Conservation (phyloP, 2,329 filamentous ascomycete genomes). For the Microdochium paspali region DNA sequence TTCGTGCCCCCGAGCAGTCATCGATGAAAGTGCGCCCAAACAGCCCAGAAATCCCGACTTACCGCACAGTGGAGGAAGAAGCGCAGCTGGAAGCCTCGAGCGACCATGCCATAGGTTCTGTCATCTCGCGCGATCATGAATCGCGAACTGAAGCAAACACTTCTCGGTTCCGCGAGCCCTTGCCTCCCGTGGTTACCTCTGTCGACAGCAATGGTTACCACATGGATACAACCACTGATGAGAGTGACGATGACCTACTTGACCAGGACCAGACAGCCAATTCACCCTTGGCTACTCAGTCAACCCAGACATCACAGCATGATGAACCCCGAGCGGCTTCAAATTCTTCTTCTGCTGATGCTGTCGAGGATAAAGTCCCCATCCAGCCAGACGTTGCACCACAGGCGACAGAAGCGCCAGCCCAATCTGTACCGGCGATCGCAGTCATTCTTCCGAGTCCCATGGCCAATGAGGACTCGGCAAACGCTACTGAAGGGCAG, state of each 20-base stretch:
- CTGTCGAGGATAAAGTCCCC: constrained; percentile 8
- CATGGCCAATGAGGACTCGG: constrained; percentile 8
- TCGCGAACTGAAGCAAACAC: constrained; percentile 45
- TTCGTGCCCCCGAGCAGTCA: constrained; percentile 14
- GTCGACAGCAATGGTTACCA: constrained; percentile 58
- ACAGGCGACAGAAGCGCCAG: neutral
- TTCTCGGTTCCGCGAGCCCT: constrained; percentile 50
- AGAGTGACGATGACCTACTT: constrained; percentile 22
- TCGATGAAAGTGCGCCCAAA: constrained; percentile 16
- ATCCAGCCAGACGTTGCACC: constrained; percentile 1
- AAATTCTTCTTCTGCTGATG: constrained; percentile 3
- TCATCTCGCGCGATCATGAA: constrained; percentile 44
- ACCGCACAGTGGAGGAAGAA: neutral
- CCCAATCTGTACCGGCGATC: constrained; percentile 29
- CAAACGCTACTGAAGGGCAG: neutral
- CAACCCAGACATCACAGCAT: constrained; percentile 8
- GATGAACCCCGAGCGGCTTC: constrained; percentile 8
- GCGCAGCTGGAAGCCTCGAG: constrained; percentile 28
- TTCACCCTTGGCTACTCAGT: constrained; percentile 8
- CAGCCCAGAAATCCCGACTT: constrained; percentile 7
- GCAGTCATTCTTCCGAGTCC: constrained; percentile 35
- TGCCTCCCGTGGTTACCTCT: constrained; percentile 62
- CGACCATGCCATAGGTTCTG: constrained; percentile 47
- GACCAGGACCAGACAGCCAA: constrained; percentile 4
- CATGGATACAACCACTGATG: constrained; percentile 31